Percentiles rank a stretch among this genome's conserved stretches.
These are phyloP conservation scores for Mrakia frigida DNA, from an alignment of 768 basidiomycete species.

Conservation along the genomic window DNA sequence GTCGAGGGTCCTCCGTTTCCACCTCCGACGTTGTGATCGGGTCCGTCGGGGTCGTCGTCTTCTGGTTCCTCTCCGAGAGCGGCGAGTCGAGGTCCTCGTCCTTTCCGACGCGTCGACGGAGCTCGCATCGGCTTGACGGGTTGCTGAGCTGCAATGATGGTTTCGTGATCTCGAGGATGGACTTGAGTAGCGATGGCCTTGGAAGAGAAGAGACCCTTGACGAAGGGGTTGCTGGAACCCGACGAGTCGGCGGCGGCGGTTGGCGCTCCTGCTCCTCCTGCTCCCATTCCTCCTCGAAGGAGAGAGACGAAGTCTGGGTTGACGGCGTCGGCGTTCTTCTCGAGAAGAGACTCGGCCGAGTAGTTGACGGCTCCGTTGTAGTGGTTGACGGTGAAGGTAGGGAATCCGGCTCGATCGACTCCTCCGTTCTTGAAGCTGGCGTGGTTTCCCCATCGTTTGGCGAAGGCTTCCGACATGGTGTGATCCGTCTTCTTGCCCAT, in stretches of 20 bases:
- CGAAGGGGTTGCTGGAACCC: constrained; percentile 84
- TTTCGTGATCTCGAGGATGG: constrained; percentile 88
- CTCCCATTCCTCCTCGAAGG: constrained; percentile 55
- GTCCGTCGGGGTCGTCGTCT: constrained; percentile 34
- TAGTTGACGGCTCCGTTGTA: constrained; percentile 89
- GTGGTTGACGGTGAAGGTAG: constrained; percentile 86
- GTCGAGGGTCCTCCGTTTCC: constrained; percentile 12
- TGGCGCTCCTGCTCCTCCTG: constrained; percentile 33
- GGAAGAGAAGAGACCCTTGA: constrained; percentile 79
- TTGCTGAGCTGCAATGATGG: constrained; percentile 90
- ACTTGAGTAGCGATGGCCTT: constrained; percentile 88
- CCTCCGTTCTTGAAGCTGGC: constrained; percentile 78
- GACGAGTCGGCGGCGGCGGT: constrained; percentile 54
- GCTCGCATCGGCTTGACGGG: constrained; percentile 89
- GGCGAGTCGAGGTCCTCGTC: constrained; percentile 38
- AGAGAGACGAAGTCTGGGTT: constrained; percentile 91
- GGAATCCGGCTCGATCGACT: constrained; percentile 68
- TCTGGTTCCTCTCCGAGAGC: constrained; percentile 42
- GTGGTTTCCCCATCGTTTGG: constrained; percentile 91
- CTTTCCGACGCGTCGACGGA: constrained; percentile 70
- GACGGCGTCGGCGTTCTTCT: constrained; percentile 78
- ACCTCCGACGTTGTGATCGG: constrained; percentile 38
- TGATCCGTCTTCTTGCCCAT: constrained; percentile 85
- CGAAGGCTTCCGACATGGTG: constrained; percentile 90
- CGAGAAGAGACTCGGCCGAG: constrained; percentile 81